Evolutionary conservation across 73 alveolate species (phyloP).

Genomic region (Paraurostyla sp.): DNA sequence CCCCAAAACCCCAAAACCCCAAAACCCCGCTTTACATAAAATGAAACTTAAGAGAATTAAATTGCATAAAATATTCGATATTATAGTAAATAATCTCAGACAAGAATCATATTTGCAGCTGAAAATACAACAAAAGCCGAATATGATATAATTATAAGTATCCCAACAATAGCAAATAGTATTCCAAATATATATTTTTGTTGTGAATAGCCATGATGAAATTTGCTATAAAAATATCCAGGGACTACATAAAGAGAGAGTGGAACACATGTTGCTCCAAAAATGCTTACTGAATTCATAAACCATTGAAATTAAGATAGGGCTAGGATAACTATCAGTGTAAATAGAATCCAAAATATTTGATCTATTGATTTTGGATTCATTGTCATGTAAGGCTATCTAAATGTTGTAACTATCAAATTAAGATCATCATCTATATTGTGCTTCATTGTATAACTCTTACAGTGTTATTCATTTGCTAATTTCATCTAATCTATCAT

Average conservation of each 20-base stretch:
- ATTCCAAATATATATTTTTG: not conserved
- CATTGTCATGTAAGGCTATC: slow-evolving; percentile 53
- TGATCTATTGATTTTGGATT: not conserved
- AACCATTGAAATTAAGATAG: not conserved
- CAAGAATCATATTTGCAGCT: too few species aligned
- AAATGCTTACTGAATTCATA: slow-evolving; percentile 29
- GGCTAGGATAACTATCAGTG: not conserved
- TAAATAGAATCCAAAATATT: not conserved
- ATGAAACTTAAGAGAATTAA: too few species aligned
- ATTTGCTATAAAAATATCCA: slow-evolving; percentile 7
- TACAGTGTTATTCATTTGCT: not conserved
- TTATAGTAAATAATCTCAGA: too few species aligned
- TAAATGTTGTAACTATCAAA: not conserved
- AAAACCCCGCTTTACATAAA: too few species aligned
- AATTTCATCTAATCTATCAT: slow-evolving; percentile 14
- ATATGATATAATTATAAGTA: not conserved
- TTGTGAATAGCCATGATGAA: not conserved
- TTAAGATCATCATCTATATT: not conserved
- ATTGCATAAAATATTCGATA: too few species aligned
- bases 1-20: too few species aligned
- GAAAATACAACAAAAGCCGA: not conserved
- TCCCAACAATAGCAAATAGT: not conserved
- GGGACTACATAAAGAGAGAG: slow-evolving; percentile 32
- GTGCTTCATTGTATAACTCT: not conserved
- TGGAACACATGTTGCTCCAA: slow-evolving; percentile 50